Evolutionary conservation across 78 protist genomes (phyloP).

Genomic region (Cavenderia fasciculata): DNA sequence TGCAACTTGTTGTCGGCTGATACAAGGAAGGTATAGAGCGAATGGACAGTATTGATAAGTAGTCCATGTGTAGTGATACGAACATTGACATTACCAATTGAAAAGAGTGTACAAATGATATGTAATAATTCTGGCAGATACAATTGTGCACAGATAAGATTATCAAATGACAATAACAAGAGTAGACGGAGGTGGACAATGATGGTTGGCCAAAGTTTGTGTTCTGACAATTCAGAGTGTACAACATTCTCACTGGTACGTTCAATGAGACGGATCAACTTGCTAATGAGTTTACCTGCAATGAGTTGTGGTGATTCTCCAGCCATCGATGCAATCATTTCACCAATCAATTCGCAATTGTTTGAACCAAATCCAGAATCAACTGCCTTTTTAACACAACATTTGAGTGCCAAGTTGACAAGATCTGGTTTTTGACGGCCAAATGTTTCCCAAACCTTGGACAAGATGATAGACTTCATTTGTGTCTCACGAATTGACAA

Average conservation of each 20-base stretch:
- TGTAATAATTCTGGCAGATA: slow-evolving; percentile 70
- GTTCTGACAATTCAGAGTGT: slow-evolving; percentile 7
- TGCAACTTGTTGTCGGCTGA: neutral
- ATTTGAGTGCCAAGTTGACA: slow-evolving; percentile 20
- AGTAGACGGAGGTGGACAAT: slow-evolving; percentile 55
- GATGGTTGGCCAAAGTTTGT: slow-evolving; percentile 58
- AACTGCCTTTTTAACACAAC: slow-evolving; percentile 19
- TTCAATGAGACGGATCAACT: neutral
- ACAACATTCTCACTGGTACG: neutral
- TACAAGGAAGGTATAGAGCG: slow-evolving; percentile 64
- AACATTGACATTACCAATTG: slow-evolving; percentile 33
- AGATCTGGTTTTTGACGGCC: slow-evolving; percentile 14
- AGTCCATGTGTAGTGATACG: slow-evolving; percentile 59
- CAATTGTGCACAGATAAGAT: slow-evolving; percentile 49
- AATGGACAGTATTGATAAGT: slow-evolving; percentile 74
- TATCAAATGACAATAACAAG: slow-evolving; percentile 75
- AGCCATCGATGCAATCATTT: slow-evolving; percentile 78
- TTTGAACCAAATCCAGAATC: slow-evolving; percentile 21
- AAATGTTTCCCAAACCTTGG: slow-evolving; percentile 80
- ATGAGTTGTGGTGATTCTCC: slow-evolving; percentile 31
- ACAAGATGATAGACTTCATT: slow-evolving; percentile 59
- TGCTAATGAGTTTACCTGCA: slow-evolving; percentile 29
- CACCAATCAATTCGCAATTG: slow-evolving; percentile 55
- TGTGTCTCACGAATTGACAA: slow-evolving; percentile 38
- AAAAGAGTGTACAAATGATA: slow-evolving; percentile 38